These are phyloP conservation scores for Echites panduratus DNA, from an alignment of 257 asterid genomes.

Conservation along the genomic window DNA sequence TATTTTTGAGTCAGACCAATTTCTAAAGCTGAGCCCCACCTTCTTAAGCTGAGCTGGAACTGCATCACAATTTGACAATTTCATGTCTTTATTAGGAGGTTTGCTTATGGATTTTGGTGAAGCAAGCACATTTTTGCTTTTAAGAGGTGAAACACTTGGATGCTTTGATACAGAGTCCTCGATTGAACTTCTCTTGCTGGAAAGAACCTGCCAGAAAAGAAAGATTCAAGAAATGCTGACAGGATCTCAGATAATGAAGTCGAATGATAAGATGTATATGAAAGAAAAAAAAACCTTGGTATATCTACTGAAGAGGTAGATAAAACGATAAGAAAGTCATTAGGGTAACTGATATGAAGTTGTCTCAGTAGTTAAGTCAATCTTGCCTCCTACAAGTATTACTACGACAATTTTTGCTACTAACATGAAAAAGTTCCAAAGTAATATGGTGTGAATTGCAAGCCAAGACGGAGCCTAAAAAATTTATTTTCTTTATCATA, in stretches of 20 bases:
- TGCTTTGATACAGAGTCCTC: slow-evolving; percentile 30
- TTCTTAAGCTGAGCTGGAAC: slow-evolving; percentile 39
- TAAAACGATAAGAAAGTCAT: not conserved
- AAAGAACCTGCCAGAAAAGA: slow-evolving; percentile 28
- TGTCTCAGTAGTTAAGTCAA: not conserved
- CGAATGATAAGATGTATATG: not conserved
- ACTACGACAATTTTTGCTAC: not conserved
- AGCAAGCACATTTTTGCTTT: slow-evolving; percentile 43
- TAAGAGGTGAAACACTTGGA: slow-evolving; percentile 50
- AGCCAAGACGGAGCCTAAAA: not conserved
- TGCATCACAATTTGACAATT: slow-evolving; percentile 29
- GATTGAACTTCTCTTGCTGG: slow-evolving; percentile 26
- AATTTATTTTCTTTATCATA: not conserved
- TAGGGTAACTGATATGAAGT: not conserved
- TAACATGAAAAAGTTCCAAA: not conserved
- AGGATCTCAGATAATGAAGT: not conserved
- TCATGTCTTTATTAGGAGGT: slow-evolving; percentile 32
- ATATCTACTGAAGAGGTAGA: not conserved
- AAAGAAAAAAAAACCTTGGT: not conserved
- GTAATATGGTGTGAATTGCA: not conserved
- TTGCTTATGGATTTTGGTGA: slow-evolving; percentile 48
- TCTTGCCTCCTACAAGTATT: not conserved
- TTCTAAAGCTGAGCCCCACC: slow-evolving; percentile 35
- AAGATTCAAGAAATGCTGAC: not conserved
- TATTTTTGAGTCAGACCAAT: slow-evolving; percentile 41